phyloP scores from a whole-genome alignment of 2,329 filamentous ascomycete species.

The Claviceps arundinis region DNA sequence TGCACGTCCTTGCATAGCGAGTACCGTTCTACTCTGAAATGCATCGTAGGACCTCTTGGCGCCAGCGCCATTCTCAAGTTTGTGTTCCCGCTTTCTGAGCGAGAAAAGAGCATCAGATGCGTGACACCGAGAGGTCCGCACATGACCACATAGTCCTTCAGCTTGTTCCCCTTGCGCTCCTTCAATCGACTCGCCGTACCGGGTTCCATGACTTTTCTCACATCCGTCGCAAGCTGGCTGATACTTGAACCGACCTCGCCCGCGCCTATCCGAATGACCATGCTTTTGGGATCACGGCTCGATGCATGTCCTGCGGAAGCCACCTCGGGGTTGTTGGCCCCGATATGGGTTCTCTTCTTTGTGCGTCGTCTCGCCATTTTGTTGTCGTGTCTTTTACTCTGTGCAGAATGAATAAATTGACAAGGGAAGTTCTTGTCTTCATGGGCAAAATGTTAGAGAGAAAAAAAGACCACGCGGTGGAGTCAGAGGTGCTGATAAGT shows the following conservation, averaged over 20 bases:
- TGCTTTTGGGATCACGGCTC: conserved; percentile 71
- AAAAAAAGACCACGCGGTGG: conserved; percentile 19
- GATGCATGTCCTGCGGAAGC: conserved; percentile 47
- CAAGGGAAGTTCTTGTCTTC: background rate
- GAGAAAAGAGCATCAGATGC: conserved; percentile 85
- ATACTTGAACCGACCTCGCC: conserved; percentile 86
- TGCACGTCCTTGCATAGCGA: conserved; percentile 85
- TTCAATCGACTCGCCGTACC: conserved; percentile 81
- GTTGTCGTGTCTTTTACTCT: background rate
- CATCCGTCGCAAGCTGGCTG: conserved; percentile 81
- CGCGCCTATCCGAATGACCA: conserved; percentile 95
- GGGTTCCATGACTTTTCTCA: conserved; percentile 89
- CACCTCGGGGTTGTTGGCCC: conserved; percentile 47
- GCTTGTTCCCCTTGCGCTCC: conserved; percentile 75
- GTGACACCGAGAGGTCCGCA: conserved; percentile 85
- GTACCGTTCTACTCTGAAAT: conserved; percentile 92
- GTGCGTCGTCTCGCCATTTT: conserved; percentile 67
- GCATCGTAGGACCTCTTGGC: conserved; percentile 79
- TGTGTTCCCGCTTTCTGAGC: conserved; percentile 79
- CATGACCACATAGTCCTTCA: conserved; percentile 92
- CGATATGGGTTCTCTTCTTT: conserved; percentile 81
- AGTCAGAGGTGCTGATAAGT: conserved; percentile 17
- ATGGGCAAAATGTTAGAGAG: conserved; percentile 12
- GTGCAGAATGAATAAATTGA: background rate
- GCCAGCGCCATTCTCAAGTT: conserved; percentile 81